Base-by-base conservation (phyloP, 2,329 filamentous ascomycete genomes). In the Fusarium circinatum region DNA sequence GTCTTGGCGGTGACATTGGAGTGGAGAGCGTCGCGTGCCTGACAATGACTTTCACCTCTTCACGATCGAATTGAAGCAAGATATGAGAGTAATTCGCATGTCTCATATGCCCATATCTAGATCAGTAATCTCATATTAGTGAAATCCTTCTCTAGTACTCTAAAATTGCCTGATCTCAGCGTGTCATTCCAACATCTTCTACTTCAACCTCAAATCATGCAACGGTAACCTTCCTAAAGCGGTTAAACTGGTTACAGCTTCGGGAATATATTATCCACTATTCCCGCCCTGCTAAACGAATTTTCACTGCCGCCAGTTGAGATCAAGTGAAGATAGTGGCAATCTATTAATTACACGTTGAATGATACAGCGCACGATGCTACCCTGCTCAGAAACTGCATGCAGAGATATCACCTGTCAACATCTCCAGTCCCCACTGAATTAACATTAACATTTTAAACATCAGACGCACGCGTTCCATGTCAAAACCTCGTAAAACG, bases 161-260 rank as follows among this genome's bases (percentile, higher is more conserved):
- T 20, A 13, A 22, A 28, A 28, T n/a, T 55, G 24, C 64, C 24
- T 58, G 41, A 48, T 42, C 12, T 26, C 17, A 42, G 38, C 30
- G 30, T 20, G 4, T 54, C 30, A 59, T 52, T 24, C 20, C 38
- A 38, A 38, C 6, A 49, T 38, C 8, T 36, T 28, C 4, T 8
- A 3, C 24, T 28, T 47, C 24, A 18, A 48, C 28, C 32, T 14
- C 38, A 13, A 24, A 42, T 45, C 68, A 75, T 75, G 72, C 47
- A 75, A 70, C 72, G 15, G 72, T 64, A 73, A 75, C 72, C 68
- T 75, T 75, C 72, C 72, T 67, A 73, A 63, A 62, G 3, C 14
- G 52, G 71, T 48, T 59, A 69, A 34, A 26, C 11, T 11, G 5
- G 57, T 44, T 44, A 30, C 42, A 56, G 47, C 24, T 36, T 24